Percentiles rank a stretch among this genome's conserved stretches.
These are phyloP conservation scores for Diutina scorzettiae DNA, from an alignment of 1,139 yeast species.

Conservation along the genomic window DNA sequence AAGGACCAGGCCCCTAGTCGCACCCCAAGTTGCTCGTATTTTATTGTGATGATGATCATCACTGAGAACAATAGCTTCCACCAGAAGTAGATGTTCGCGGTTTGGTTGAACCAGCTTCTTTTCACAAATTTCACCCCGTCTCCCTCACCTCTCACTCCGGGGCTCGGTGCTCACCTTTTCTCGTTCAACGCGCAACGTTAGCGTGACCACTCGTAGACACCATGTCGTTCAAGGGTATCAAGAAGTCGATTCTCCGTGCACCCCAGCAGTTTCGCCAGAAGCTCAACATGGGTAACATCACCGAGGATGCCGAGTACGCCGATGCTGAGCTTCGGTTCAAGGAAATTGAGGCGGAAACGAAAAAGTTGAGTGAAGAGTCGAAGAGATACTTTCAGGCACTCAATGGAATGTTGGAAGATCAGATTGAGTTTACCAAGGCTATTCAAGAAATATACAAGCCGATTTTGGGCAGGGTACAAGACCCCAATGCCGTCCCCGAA, in stretches of 20 bases:
- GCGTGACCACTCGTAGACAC: neutral
- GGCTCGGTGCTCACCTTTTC: too few relatives aligned
- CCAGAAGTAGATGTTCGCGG: too few relatives aligned
- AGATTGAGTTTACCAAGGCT: slow-evolving; percentile 84
- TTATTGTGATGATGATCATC: too few relatives aligned
- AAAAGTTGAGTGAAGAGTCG: slow-evolving; percentile 81
- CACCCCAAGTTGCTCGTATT: too few relatives aligned
- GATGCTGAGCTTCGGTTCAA: slow-evolving; percentile 96
- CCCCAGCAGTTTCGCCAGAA: slow-evolving; percentile 72
- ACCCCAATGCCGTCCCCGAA: slow-evolving; percentile 80
- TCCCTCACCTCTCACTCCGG: too few relatives aligned
- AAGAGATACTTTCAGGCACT: slow-evolving; percentile 84
- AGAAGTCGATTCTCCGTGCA: slow-evolving; percentile 77
- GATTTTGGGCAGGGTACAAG: slow-evolving; percentile 81
- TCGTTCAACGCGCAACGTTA: neutral
- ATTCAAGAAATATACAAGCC: slow-evolving; percentile 96
- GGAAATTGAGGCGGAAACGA: slow-evolving; percentile 81
- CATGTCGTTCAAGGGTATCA: slow-evolving; percentile 92
- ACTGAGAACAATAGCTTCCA: too few relatives aligned
- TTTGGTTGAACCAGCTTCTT: too few relatives aligned
- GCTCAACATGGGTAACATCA: slow-evolving; percentile 74
- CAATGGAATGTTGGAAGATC: slow-evolving; percentile 86
- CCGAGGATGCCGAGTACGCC: slow-evolving; percentile 76
- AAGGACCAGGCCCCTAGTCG: too few relatives aligned
- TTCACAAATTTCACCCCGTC: too few relatives aligned